Evolutionary conservation across 2,329 filamentous ascomycete species (phyloP).

Genomic region (Microcyclosporella mali): DNA sequence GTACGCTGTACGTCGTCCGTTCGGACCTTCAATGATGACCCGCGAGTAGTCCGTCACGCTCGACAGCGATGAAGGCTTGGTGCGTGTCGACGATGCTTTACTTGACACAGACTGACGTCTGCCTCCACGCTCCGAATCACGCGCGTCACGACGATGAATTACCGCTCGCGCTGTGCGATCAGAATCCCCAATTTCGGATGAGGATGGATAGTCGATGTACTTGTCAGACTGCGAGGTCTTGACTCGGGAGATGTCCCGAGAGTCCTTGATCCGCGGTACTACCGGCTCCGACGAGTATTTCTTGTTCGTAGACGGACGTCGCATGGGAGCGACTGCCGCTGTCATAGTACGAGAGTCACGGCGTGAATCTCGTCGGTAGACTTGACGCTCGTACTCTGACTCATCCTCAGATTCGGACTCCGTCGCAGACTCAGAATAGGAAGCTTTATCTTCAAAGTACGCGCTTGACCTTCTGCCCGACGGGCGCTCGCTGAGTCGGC

Average conservation of each 20-base stretch:
- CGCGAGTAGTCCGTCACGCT: slow-evolving; percentile 19
- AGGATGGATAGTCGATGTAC: slow-evolving; percentile 9
- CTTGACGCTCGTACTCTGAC: slow-evolving; percentile 4
- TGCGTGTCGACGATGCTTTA: slow-evolving; percentile 22
- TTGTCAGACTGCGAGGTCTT: slow-evolving; percentile 3
- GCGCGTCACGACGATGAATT: slow-evolving; percentile 7
- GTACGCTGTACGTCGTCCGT: slow-evolving; percentile 22
- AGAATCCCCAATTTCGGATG: slow-evolving; percentile 20
- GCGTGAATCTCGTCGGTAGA: slow-evolving; percentile 1
- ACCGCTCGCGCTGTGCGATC: slow-evolving; percentile 20
- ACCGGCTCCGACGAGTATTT: slow-evolving; percentile 9
- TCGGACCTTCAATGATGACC: slow-evolving; percentile 24
- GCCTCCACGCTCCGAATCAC: slow-evolving; percentile 4
- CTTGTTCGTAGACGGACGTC: slow-evolving; percentile 6
- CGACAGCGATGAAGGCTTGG: slow-evolving; percentile 26
- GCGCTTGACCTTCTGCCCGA: background rate
- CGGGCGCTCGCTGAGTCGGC: slow-evolving; percentile 4
- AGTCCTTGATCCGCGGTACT: slow-evolving; percentile 1
- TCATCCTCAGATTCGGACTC: slow-evolving; percentile 8
- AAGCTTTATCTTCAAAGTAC: background rate
- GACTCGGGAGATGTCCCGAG: slow-evolving; percentile 1
- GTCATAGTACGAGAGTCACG: background rate
- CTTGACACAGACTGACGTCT: slow-evolving; percentile 29
- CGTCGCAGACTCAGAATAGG: slow-evolving; percentile 3
- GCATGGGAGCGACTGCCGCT: background rate